These are phyloP conservation scores for Logfia minima DNA, from an alignment of 129 eudicot species.

Conservation along the genomic window DNA sequence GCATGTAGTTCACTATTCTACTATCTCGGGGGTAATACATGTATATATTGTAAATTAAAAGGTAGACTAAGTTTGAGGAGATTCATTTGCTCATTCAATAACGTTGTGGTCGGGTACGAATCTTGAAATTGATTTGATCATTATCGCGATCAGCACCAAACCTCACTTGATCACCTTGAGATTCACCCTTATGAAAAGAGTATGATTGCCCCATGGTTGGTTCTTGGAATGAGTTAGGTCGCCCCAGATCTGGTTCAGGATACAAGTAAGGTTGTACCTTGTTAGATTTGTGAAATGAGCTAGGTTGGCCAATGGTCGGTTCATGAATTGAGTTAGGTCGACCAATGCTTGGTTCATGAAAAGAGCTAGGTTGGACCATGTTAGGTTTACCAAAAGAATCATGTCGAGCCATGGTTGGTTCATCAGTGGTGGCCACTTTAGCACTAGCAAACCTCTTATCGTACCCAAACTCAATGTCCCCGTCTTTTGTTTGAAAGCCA, in stretches of 20 bases:
- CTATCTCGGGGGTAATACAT: background rate
- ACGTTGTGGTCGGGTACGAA: conserved; percentile 35
- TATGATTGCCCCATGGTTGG: conserved; percentile 24
- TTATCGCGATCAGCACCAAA: conserved; percentile 29
- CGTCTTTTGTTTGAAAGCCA: conserved; percentile 20
- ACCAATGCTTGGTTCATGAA: conserved; percentile 21
- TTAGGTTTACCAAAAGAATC: conserved; percentile 25
- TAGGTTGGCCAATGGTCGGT: conserved; percentile 21
- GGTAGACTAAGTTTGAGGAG: background rate
- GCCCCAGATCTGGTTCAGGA: conserved; percentile 18
- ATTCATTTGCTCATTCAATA: conserved; percentile 6
- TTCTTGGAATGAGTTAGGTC: conserved; percentile 18
- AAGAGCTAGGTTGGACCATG: conserved; percentile 18
- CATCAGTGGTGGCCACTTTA: conserved; percentile 30
- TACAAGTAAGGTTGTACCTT: conserved; percentile 1
- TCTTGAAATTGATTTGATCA: conserved; percentile 26
- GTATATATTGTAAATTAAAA: too few species aligned
- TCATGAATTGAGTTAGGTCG: conserved; percentile 16
- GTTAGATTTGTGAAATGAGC: conserved; percentile 19
- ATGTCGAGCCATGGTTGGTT: conserved; percentile 23
- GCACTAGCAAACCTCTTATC: conserved; percentile 39
- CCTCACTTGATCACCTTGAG: conserved; percentile 37
- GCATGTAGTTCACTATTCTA: background rate
- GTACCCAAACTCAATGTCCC: conserved; percentile 43
- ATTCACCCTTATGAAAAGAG: conserved; percentile 20